Percentiles rank a stretch among this genome's conserved stretches.
These are phyloP conservation scores for Aspergillus hortae DNA, from an alignment of 2,329 filamentous ascomycete species.

Conservation along the genomic window DNA sequence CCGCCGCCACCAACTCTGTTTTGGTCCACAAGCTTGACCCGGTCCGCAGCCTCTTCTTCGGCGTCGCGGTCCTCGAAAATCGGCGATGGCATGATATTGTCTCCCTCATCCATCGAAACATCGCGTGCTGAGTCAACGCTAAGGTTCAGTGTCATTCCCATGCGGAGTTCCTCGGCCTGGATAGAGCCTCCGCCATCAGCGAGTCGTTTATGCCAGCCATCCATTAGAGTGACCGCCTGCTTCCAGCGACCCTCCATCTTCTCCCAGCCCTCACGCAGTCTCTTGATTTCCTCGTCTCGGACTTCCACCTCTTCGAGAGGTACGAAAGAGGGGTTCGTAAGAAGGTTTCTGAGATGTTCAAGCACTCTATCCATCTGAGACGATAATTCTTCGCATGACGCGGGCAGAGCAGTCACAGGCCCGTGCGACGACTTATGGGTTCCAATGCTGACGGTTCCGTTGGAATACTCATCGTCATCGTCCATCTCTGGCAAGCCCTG, in stretches of 20 bases:
- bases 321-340: slow-evolving; percentile 95
- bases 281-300: slow-evolving; percentile 85
- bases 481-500: slow-evolving; percentile 47
- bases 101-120: slow-evolving; percentile 16
- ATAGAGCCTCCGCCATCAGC: slow-evolving; percentile 40
- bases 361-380: slow-evolving; percentile 72
- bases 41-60: slow-evolving; percentile 24
- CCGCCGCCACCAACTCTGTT: not conserved
- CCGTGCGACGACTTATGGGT: slow-evolving; percentile 20
- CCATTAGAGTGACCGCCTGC: slow-evolving; percentile 85
- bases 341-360: slow-evolving; percentile 73
- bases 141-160: slow-evolving; percentile 41
- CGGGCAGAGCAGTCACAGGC: slow-evolving; percentile 47
- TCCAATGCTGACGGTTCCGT: slow-evolving; percentile 20
- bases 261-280: slow-evolving; percentile 81
- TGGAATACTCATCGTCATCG: slow-evolving; percentile 29
- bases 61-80: slow-evolving; percentile 31
- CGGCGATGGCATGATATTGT: slow-evolving; percentile 25
- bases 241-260: slow-evolving; percentile 90
- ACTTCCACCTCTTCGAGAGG: slow-evolving; percentile 89
- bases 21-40: slow-evolving; percentile 1
- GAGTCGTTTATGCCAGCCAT: slow-evolving; percentile 85
- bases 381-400: slow-evolving; percentile 65
- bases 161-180: slow-evolving; percentile 41
- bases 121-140: slow-evolving; percentile 25